Conservation (phyloP, 495 filamentous ascomycete species). For the Penicillium goetzii region DNA sequence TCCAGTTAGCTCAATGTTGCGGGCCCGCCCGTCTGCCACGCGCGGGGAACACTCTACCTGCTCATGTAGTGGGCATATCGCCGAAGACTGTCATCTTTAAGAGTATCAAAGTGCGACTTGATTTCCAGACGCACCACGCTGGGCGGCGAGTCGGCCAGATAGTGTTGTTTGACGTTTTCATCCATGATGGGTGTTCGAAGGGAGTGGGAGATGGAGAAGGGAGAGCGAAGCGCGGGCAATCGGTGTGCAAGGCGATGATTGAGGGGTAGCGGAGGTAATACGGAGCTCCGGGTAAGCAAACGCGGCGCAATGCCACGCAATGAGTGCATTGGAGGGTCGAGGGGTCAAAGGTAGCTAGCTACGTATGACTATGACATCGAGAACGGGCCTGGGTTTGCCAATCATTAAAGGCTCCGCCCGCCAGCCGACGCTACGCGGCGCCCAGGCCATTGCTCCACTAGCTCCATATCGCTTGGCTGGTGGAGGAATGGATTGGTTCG, state of each 20-base stretch:
- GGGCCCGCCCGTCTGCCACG: not conserved
- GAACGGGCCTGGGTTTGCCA: conserved; percentile 11
- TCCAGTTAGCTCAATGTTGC: conserved; percentile 16
- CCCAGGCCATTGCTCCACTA: not conserved
- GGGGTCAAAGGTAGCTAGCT: conserved; percentile 4
- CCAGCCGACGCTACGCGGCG: conserved; percentile 8
- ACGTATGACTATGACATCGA: conserved; percentile 29
- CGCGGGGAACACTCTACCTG: conserved; percentile 54
- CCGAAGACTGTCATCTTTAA: conserved; percentile 69
- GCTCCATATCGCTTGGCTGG: conserved; percentile 2
- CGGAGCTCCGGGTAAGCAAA: conserved; percentile 39
- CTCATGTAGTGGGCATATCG: conserved; percentile 93
- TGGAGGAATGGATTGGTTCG: not conserved
- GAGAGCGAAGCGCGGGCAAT: conserved; percentile 21
- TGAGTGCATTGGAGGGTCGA: conserved; percentile 28
- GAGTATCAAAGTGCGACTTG: conserved; percentile 83
- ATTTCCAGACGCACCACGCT: conserved; percentile 83
- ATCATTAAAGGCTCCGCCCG: conserved; percentile 8
- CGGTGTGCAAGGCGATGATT: conserved; percentile 23
- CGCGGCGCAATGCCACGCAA: conserved; percentile 40
- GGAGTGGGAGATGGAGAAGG: conserved; percentile 21
- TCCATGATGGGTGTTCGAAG: conserved; percentile 40
- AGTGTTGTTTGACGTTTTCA: conserved; percentile 59
- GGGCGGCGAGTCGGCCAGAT: conserved; percentile 88
- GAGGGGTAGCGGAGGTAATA: conserved; percentile 35